Conservation (phyloP, 345 rosid genomes). For the Aquilaria sinensis region DNA sequence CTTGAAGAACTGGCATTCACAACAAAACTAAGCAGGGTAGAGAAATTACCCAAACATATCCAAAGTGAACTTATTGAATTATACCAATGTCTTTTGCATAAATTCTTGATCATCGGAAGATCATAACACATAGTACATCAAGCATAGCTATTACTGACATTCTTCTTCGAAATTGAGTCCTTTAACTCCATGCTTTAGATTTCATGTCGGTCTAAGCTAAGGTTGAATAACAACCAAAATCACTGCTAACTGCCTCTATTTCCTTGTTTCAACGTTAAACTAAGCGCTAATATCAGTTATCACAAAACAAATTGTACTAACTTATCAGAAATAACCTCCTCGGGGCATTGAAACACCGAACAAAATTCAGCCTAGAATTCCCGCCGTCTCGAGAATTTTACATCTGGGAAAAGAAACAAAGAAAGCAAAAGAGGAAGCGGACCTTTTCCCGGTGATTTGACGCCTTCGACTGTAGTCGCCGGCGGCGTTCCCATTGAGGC, state of each 20-base stretch:
- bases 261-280: not conserved
- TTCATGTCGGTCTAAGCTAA: too few relatives aligned
- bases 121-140: too few relatives aligned
- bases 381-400: constrained; percentile 6
- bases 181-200: too few relatives aligned
- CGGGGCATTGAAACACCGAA: not conserved
- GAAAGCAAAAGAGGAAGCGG: constrained; percentile 4
- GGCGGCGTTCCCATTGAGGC: constrained; percentile 58
- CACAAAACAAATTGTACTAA: not conserved
- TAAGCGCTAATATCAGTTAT: not conserved
- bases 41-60: too few relatives aligned
- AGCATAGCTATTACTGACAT: too few relatives aligned
- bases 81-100: too few relatives aligned
- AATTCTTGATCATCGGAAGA: too few relatives aligned
- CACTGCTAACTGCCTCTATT: not conserved
- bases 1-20: too few relatives aligned
- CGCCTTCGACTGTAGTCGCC: constrained; percentile 46
- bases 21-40: too few relatives aligned
- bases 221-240: too few relatives aligned
- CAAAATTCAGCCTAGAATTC: not conserved
- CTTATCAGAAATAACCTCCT: not conserved
- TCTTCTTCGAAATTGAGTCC: too few relatives aligned
- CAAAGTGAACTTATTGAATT: too few relatives aligned
- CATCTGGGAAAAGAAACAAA: not conserved
- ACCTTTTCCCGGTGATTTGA: constrained; percentile 84